Evolutionary conservation across 2,329 filamentous ascomycete species (phyloP).

Genomic region (Trichophyton mentagrophytes): DNA sequence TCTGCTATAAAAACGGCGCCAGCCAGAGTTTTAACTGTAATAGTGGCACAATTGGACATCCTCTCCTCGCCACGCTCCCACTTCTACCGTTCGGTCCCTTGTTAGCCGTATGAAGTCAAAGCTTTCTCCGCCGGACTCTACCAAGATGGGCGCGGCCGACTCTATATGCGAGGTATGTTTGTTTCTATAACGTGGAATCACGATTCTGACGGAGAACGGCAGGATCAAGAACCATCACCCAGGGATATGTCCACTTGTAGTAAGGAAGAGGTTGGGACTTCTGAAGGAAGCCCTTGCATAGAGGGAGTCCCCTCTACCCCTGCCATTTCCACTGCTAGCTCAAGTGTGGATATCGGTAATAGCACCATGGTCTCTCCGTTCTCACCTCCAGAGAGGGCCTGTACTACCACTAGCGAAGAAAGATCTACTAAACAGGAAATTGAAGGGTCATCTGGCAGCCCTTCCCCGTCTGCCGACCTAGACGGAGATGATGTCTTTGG

Average conservation of each 20-base stretch:
- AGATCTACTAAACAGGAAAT: no score
- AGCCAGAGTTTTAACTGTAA: background rate
- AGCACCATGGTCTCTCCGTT: background rate
- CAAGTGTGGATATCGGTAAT: background rate
- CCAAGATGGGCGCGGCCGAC: background rate
- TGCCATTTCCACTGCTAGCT: background rate
- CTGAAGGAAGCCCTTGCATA: background rate
- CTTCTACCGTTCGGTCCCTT: background rate
- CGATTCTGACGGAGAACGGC: background rate
- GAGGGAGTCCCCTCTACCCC: background rate
- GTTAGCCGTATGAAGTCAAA: background rate
- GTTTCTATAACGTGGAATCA: background rate
- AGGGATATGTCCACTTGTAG: background rate
- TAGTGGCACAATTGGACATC: background rate
- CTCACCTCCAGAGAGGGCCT: background rate
- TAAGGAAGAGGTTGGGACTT: no score
- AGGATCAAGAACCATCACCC: no score
- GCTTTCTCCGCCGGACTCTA: background rate
- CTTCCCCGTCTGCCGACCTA: background rate
- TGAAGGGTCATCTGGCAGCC: no score
- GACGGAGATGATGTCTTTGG: background rate
- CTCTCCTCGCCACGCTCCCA: background rate
- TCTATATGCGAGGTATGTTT: background rate
- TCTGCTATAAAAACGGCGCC: background rate
- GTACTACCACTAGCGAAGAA: background rate